Conservation (phyloP, 768 basidiomycete genomes). For the Suillus spraguei region DNA sequence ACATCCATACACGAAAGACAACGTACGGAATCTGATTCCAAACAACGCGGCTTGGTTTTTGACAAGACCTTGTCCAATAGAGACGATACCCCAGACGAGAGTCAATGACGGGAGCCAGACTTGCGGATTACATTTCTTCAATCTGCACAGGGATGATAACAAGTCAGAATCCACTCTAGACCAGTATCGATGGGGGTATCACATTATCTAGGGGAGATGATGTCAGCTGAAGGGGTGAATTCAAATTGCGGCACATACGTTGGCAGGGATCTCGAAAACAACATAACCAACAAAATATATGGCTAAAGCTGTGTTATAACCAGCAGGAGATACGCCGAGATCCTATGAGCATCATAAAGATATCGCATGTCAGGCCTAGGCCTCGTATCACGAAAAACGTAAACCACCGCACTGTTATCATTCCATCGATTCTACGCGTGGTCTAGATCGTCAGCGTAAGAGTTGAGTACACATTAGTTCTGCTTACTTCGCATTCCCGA, state of each 20-base stretch:
- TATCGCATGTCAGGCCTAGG: background rate
- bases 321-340: conserved; percentile 47
- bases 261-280: conserved; percentile 61
- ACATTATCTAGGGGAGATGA: conserved; percentile 22
- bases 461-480: background rate
- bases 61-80: conserved; percentile 57
- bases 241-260: conserved; percentile 36
- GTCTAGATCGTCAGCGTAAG: conserved; percentile 5
- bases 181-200: conserved; percentile 18
- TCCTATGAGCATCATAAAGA: conserved; percentile 37
- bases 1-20: background rate
- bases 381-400: background rate
- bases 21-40: conserved; percentile 54
- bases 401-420: conserved; percentile 41
- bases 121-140: conserved; percentile 63
- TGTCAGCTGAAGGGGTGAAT: background rate
- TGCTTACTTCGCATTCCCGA: conserved; percentile 42
- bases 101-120: conserved; percentile 64
- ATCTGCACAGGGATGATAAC: conserved; percentile 30
- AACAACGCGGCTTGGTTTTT: conserved; percentile 55
- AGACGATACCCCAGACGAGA: conserved; percentile 58
- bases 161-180: conserved; percentile 5
- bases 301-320: conserved; percentile 60
- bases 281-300: conserved; percentile 65
- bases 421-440: conserved; percentile 50